Evolutionary conservation across 148 eudicot species (phyloP).

Genomic region (Gaultheria prostrata): DNA sequence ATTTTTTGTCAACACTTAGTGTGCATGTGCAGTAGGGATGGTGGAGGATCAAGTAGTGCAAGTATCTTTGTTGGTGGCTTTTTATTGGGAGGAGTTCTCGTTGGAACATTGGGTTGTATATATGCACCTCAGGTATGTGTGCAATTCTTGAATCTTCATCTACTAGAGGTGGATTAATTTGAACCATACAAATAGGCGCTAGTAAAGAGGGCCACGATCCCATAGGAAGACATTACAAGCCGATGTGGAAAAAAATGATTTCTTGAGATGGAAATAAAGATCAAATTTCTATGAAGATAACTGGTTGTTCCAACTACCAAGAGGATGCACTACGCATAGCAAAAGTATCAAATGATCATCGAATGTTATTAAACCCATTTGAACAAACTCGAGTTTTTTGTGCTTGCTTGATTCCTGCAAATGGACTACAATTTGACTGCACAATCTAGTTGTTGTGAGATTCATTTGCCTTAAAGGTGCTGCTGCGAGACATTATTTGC

Average conservation of each 20-base stretch:
- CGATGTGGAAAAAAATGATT: neutral
- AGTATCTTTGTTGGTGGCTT: conserved; percentile 65
- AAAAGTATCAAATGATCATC: no score
- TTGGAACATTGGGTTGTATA: conserved; percentile 62
- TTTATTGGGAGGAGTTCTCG: conserved; percentile 67
- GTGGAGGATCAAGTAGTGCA: conserved; percentile 45
- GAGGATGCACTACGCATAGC: no score
- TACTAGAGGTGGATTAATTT: neutral
- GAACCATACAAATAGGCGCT: neutral
- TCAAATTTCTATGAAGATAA: no score
- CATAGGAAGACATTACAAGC: neutral
- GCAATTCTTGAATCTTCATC: neutral
- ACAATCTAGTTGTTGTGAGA: neutral
- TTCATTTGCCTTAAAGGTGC: conserved; percentile 1
- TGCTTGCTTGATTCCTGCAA: neutral
- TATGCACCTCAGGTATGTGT: conserved; percentile 70
- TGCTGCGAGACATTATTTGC: neutral
- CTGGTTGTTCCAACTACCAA: no score
- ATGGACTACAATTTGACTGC: neutral
- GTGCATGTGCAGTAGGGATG: conserved; percentile 32
- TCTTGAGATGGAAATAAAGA: neutral
- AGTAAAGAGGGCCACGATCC: neutral
- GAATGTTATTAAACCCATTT: no score
- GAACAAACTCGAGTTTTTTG: no score
- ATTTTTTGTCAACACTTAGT: neutral